Base-by-base conservation (phyloP, 2,329 filamentous ascomycete species). In the Ophiostoma fasciatum region DNA sequence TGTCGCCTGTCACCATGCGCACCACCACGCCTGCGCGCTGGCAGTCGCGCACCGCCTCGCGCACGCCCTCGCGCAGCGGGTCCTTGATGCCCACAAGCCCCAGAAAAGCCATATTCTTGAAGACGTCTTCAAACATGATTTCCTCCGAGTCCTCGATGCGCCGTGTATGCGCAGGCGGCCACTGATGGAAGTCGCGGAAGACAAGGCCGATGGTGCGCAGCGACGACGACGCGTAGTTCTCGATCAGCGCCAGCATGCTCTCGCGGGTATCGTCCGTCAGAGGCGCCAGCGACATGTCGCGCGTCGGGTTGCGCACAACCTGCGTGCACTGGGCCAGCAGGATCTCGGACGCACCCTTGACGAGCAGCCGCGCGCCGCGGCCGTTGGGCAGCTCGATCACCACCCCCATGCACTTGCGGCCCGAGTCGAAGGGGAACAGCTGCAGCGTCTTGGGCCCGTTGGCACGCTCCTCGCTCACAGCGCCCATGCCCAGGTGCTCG, bases 1-100 rank as follows among this genome's bases (percentile, higher is more conserved):
- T 87, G 59, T 88, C 82, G 44, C 82, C 82, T 5, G 82, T 88
- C 3, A 88, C 82, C 82, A 88, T 88, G 49, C 82, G 78, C 14
- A 87, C 80, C 42, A 78, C 70, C 10, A 88, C 81, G 41, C 82
- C 82, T 5, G 82, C 82, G 38, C 69, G 66, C 51, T 87, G 79
- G 50, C 82, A 87, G 39, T 75, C 66, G 40, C 62, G 63, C 20
- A 88, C 81, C 10, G 82, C 80, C 35, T 83, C 72, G 2, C 64
- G 64, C n/a, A 87, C 82, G 42, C 80, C 81, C 0, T 71, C 66
- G 42, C 82, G 78, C 11, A 87, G 67, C 30, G 82, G 82, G 53
- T 88, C 82, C 51, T 87, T 82, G 42, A 88, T 87, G 48, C 82
- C 82, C 34, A 85, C 78, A 48, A 87, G 64, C 21, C 73, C 70